Conservation (phyloP, 192 early-diverging fungal species). For the Umbelopsis isabellina region DNA sequence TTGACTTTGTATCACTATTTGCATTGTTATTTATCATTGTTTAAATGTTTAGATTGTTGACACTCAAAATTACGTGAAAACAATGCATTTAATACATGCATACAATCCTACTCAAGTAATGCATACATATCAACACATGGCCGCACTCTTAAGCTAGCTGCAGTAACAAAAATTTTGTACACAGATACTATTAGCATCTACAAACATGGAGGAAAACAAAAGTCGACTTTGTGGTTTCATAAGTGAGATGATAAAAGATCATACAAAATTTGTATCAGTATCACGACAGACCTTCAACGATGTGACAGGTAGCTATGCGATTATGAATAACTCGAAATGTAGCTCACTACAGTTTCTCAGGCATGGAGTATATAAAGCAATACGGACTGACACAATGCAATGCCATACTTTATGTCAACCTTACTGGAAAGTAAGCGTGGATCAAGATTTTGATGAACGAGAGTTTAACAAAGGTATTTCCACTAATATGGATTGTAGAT, state of each 20-base stretch:
- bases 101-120: constrained; percentile 62
- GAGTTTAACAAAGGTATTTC: constrained; percentile 1
- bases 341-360: constrained; percentile 12
- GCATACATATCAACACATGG: background rate
- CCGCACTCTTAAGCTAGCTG: background rate
- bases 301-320: background rate
- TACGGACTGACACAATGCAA: constrained; percentile 55
- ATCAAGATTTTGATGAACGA: background rate
- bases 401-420: constrained; percentile 41
- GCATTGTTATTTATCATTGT: background rate
- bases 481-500: constrained; percentile 28
- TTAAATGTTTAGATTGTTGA: constrained; percentile 57
- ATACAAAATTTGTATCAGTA: constrained; percentile 26
- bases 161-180: background rate
- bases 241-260: constrained; percentile 33
- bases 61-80: constrained; percentile 61
- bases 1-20: background rate
- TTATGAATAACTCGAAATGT: background rate
- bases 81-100: constrained; percentile 62
- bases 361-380: constrained; percentile 33
- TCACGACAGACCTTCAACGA: background rate
- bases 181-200: constrained; percentile 38
- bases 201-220: constrained; percentile 55
- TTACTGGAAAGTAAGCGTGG: constrained; percentile 49
- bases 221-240: constrained; percentile 47